Evolutionary conservation across 768 basidiomycete species (phyloP), one percentile per base, ranked within the genome.

Genomic region (Cystofilobasidium ferigula): DNA sequence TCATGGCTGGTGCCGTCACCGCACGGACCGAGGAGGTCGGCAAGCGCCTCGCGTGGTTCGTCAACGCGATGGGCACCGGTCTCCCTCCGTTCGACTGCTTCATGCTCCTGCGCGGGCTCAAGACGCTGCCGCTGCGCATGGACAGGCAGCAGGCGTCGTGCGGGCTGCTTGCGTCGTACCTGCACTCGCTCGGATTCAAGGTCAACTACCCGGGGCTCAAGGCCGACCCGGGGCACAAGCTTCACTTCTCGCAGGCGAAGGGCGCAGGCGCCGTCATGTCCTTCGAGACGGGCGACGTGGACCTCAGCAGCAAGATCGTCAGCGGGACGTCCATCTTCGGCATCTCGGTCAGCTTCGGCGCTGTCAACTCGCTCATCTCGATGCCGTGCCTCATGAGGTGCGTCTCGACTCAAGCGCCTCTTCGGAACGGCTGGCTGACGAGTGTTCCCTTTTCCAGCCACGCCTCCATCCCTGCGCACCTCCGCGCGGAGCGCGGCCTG

Each of bases 321-420:
- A 94, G 87, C 7, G 88, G 86, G 0, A 89, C 95, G 20, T 82
- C 91, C 61, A 79, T 99, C 32, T 99, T 94, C 93, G 89, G 93
- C 24, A 97, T 99, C 73, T 90, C 87, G 69, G 95, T 99, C 71
- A 92, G 89, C 74, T 99, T 99, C 73, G 95, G 95, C 36, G 92
- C 89, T 70, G 93, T 99, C 68, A 99, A 99, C 79, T 91, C 89
- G 73, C 76, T 99, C 75, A 98, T 98, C 78, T 91, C 88, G 70
- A 97, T 99, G 94, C 95, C 95, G 42, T 98, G 95, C 75, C 85
- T 90, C 71, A 98, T 99, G 95, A 95, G 92, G 94, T 98, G 77
- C 79, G 93, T 87, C 7, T 40, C 40, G 22, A 28, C 28, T 28
- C 62, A 26, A 6, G 30, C 60, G 20, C 32, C 26, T 38, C 22